Evolutionary conservation across 2,329 filamentous ascomycete species (phyloP).

Genomic region (Talaromyces amestolkiae): DNA sequence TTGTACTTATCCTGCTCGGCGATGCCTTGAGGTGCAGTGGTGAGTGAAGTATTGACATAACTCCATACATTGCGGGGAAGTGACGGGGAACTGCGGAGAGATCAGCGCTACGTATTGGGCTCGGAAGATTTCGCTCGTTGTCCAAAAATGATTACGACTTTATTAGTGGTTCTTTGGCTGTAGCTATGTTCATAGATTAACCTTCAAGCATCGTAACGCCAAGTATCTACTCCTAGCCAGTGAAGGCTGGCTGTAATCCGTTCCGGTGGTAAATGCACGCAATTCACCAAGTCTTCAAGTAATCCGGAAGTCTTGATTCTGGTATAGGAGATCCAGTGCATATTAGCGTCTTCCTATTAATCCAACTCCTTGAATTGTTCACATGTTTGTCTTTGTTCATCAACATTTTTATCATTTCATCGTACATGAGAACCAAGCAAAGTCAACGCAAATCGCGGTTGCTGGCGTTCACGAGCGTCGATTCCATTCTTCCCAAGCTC

Average conservation of each 20-base stretch:
- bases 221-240: background rate
- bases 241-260: background rate
- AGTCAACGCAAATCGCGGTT: background rate
- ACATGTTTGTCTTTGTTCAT: background rate
- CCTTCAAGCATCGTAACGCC: background rate
- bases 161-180: background rate
- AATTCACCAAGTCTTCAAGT: background rate
- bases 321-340: background rate
- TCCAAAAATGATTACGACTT: too few relatives aligned
- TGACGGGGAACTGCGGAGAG: background rate
- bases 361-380: background rate
- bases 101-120: background rate
- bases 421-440: background rate
- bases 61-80: background rate
- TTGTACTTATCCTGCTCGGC: background rate
- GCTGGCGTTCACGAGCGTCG: background rate
- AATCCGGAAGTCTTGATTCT: background rate
- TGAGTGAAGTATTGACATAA: background rate
- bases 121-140: too few relatives aligned
- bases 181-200: background rate
- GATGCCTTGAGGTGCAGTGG: background rate
- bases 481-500: constrained; percentile 3
- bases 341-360: background rate
- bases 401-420: background rate
- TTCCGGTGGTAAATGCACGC: background rate